These are phyloP conservation scores for Alloascoidea hylecoeti DNA, from an alignment of 805 yeast genomes.

Conservation along the genomic window DNA sequence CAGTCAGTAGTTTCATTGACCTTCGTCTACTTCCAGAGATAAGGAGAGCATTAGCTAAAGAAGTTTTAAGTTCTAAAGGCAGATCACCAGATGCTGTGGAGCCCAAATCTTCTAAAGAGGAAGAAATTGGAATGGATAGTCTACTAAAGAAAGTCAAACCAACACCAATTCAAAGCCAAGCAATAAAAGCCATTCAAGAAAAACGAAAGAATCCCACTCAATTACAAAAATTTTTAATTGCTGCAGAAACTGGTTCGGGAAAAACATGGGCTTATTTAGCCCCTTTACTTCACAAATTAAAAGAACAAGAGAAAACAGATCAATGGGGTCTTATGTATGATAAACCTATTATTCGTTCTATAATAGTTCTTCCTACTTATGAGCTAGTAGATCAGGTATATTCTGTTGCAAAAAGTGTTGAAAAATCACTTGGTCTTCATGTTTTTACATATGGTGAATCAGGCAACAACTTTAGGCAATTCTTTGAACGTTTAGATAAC, in stretches of 20 bases:
- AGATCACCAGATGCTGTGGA: no score
- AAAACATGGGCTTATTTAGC: conserved; percentile 87
- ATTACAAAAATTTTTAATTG: conserved; percentile 57
- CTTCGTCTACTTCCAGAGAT: conserved; percentile 1
- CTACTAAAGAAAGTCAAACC: not conserved
- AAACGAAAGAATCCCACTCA: conserved; percentile 14
- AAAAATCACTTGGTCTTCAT: conserved; percentile 24
- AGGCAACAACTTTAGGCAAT: conserved; percentile 26
- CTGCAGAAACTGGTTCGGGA: conserved; percentile 97
- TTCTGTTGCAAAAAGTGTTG: conserved; percentile 20
- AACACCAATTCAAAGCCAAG: not conserved
- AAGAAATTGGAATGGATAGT: no score
- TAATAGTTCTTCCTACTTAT: conserved; percentile 80
- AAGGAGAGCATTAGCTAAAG: conserved; percentile 1
- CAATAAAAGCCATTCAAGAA: not conserved
- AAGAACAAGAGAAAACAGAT: conserved; percentile 34
- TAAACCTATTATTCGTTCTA: conserved; percentile 43
- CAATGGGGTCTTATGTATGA: conserved; percentile 18
- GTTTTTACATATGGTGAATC: conserved; percentile 41
- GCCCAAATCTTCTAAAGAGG: no score
- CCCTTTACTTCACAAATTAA: conserved; percentile 56
- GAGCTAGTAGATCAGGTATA: conserved; percentile 78
- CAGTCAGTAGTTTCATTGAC: no score
- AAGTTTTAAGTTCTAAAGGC: not conserved
- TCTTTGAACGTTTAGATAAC: conserved; percentile 26